Percentiles rank a stretch among this genome's conserved stretches.
These are phyloP conservation scores for Fusarium tuaranense DNA, from an alignment of 2,329 filamentous ascomycete genomes.

Conservation along the genomic window DNA sequence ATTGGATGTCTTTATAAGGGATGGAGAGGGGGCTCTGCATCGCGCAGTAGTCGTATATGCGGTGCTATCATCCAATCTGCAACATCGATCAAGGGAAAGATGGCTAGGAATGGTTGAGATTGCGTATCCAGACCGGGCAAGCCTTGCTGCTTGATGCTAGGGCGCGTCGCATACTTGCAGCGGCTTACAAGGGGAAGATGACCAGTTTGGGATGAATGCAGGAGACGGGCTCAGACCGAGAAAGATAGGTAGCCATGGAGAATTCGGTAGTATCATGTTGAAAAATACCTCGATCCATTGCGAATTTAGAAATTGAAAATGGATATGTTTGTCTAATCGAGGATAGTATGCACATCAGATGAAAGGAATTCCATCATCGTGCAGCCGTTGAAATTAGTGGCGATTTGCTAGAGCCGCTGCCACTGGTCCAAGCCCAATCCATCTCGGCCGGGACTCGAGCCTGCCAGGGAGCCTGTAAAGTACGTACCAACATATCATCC, in stretches of 20 bases:
- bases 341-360: not conserved
- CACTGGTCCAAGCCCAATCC: slow-evolving; percentile 13
- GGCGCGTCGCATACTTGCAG: slow-evolving; percentile 28
- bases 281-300: too few species aligned
- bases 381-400: slow-evolving; percentile 43
- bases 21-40: slow-evolving; percentile 11
- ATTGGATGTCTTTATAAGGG: slow-evolving; percentile 36
- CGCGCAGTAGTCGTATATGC: not conserved
- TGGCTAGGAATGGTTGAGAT: slow-evolving; percentile 37
- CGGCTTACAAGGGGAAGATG: slow-evolving; percentile 20
- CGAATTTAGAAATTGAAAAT: not conserved
- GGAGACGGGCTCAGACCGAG: slow-evolving; percentile 10
- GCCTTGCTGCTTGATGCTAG: not conserved
- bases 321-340: not conserved
- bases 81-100: slow-evolving; percentile 11
- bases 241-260: too few species aligned
- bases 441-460: slow-evolving; percentile 12
- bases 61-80: not conserved
- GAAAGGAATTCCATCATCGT: slow-evolving; percentile 34
- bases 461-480: not conserved
- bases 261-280: too few species aligned
- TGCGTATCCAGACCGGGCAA: slow-evolving; percentile 6
- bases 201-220: slow-evolving; percentile 33
- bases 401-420: slow-evolving; percentile 25
- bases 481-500: slow-evolving; percentile 5